Evolutionary conservation across 2,329 filamentous ascomycete species (phyloP).

Genomic region (Arthroderma sp.): DNA sequence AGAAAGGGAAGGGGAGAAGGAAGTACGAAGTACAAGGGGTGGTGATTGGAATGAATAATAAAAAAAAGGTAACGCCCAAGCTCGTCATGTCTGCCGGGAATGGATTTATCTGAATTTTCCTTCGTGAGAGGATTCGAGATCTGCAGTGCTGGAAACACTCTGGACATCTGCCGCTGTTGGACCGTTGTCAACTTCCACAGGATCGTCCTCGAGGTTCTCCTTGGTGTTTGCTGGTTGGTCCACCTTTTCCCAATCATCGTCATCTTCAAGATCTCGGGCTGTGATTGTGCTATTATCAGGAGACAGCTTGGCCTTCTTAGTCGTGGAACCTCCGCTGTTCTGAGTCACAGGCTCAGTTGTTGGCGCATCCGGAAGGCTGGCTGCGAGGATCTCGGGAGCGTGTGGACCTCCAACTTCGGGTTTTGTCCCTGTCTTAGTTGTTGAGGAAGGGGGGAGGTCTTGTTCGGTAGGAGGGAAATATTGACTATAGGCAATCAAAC

Average conservation of each 20-base stretch:
- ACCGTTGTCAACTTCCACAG: constrained; percentile 23
- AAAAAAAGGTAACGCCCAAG: neutral
- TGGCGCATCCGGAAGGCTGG: constrained; percentile 39
- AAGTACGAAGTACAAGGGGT: neutral
- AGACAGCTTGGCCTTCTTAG: constrained; percentile 1
- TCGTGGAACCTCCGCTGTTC: constrained; percentile 12
- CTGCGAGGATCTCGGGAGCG: constrained; percentile 25
- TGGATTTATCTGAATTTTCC: constrained; percentile 6
- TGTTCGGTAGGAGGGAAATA: constrained; percentile 39
- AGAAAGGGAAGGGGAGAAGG: neutral
- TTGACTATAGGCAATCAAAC: constrained; percentile 22
- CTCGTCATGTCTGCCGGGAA: neutral
- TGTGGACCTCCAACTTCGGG: constrained; percentile 6
- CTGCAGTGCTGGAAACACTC: constrained; percentile 25
- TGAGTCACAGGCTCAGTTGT: constrained; percentile 37
- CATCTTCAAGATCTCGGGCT: constrained; percentile 18
- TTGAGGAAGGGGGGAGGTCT: neutral
- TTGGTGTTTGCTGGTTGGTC: constrained; percentile 20
- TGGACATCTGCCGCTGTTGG: constrained; percentile 24
- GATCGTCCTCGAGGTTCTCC: constrained; percentile 25
- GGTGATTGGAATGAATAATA: neutral
- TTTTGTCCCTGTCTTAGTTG: neutral
- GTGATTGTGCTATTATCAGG: constrained; percentile 6
- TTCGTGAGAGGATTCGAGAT: constrained; percentile 13
- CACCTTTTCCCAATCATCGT: constrained; percentile 33